Base-by-base conservation (phyloP, 169 alveolate genomes). In the Amoebophrya sp. region DNA sequence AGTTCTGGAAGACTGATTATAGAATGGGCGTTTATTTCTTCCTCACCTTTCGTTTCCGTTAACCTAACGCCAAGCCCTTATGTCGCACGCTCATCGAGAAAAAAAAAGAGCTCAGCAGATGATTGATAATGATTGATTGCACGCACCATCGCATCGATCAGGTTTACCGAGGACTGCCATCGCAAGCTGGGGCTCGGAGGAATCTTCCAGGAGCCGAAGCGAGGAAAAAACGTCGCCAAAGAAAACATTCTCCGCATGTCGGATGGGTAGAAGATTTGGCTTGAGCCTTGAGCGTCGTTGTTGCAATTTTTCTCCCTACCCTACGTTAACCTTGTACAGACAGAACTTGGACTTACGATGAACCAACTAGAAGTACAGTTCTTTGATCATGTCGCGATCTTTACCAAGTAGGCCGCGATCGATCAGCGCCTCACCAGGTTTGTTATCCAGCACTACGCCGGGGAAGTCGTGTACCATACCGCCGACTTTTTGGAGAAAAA, bases 401-500 rank as follows among this genome's bases (percentile, higher is more conserved):
- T n/a, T n/a, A n/a, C n/a, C n/a, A n/a, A n/a, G n/a, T n/a, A n/a
- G n/a, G n/a, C n/a, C n/a, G n/a, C n/a, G n/a, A n/a, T n/a, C n/a
- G 20, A 42, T 7, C 4, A 42, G 13, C 48, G 48, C 4, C 48
- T 42, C 48, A 42, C 48, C 48, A 42, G 48, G 10, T 58, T 58
- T 29, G 78, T 58, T 2, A 58, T 58, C 78, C 38, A 16, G 34
- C 78, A 58, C 78, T 58, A 58, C 78, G 67, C 90, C 29, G 90
- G 90, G n/a, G 90, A 88, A 2, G 90, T 88, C 45, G 41, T 41
- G 4, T 88, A 88, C 90, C 26, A 31, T 0, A 58, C 41, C 45
- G 20, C 39, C 26, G 90, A 41, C 23, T 88, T 45, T 41, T 23
- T 88, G 70, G 90, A 88, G 29, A 88, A 88, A 23, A 88, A 88